phyloP scores from a whole-genome alignment of 345 rosid species.

The Eucalyptus erythrocorys region DNA sequence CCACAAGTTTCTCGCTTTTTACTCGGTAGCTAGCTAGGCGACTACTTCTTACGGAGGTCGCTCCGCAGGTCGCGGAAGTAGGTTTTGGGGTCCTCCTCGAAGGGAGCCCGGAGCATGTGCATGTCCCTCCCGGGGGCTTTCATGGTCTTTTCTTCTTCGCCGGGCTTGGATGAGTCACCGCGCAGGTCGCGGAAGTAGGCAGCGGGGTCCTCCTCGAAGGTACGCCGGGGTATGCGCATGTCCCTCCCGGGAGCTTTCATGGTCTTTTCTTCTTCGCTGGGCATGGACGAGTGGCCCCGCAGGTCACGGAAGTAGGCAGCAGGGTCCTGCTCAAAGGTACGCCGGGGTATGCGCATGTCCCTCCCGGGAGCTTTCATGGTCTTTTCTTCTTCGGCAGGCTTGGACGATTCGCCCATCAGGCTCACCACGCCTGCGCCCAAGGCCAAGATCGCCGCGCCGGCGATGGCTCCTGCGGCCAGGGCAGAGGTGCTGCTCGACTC shows the following conservation, averaged over 20 bases:
- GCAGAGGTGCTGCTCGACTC: not conserved
- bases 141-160: not conserved
- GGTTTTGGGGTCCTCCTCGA: not conserved
- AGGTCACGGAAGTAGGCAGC: not conserved
- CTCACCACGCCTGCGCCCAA: not conserved
- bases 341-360: not conserved
- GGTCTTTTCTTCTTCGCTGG: not conserved
- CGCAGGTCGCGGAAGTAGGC: not conserved
- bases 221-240: not conserved
- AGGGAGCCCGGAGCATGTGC: not conserved
- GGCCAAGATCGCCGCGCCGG: not conserved
- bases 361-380: slow-evolving; percentile 8
- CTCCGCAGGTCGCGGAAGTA: not conserved
- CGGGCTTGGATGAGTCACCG: not conserved
- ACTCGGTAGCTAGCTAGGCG: not conserved
- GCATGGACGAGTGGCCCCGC: not conserved
- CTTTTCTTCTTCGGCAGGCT: not conserved
- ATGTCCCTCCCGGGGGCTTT: not conserved
- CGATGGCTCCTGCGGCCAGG: not conserved
- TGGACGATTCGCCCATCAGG: not conserved
- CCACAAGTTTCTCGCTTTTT: not conserved
- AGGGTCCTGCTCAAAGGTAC: not conserved
- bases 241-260: slow-evolving; percentile 8
- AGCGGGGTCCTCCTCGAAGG: not conserved
- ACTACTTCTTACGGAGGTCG: not conserved